Evolutionary conservation across 495 filamentous ascomycete species (phyloP).

Genomic region (Ascodesmis nigricans): DNA sequence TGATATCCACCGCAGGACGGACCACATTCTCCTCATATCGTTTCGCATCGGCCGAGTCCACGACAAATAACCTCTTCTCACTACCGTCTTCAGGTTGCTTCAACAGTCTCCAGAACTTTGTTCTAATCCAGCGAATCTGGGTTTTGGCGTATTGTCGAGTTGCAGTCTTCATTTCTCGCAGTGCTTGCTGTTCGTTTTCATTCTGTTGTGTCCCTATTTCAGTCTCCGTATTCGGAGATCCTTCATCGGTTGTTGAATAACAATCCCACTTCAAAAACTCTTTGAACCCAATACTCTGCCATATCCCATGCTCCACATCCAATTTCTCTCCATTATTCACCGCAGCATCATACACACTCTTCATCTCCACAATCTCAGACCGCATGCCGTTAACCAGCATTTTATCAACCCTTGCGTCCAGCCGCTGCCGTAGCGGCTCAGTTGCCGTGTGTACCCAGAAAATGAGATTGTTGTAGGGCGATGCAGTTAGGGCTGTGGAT

Average conservation of each 20-base stretch:
- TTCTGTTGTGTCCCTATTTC: no score
- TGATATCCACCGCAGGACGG: constrained; percentile 38
- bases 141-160: constrained; percentile 71
- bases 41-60: constrained; percentile 46
- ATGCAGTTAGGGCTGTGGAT: constrained; percentile 5
- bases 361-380: constrained; percentile 38
- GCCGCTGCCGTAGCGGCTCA: constrained; percentile 40
- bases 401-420: constrained; percentile 53
- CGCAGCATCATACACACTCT: constrained; percentile 35
- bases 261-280: constrained; percentile 54
- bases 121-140: constrained; percentile 70
- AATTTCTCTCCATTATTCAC: constrained; percentile 31
- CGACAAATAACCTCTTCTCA: constrained; percentile 35
- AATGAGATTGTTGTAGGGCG: constrained; percentile 38
- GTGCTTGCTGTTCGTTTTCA: constrained; percentile 10
- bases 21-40: constrained; percentile 38
- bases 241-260: constrained; percentile 25
- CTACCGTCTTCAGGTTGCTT: neutral
- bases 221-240: no score
- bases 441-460: constrained; percentile 71
- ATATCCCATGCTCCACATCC: constrained; percentile 62
- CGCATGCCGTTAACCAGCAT: constrained; percentile 61
- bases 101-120: constrained; percentile 50
- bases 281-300: constrained; percentile 90
- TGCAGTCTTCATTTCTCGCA: constrained; percentile 40